phyloP scores from a whole-genome alignment of 2,329 filamentous ascomycete species.

The Microdochium trichocladiopsis region DNA sequence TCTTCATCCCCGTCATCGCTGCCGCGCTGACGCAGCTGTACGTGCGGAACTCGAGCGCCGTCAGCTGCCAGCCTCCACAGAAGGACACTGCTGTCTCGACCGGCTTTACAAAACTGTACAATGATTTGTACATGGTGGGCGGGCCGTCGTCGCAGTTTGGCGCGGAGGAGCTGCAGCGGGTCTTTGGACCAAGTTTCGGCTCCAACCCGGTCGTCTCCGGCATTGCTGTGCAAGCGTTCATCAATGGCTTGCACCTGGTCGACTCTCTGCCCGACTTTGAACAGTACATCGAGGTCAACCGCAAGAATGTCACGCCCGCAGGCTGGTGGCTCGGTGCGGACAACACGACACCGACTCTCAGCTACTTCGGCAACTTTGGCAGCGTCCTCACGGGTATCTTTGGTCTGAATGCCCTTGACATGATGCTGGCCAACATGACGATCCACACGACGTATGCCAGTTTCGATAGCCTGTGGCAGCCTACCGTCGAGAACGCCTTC shows the following conservation, averaged over 20 bases:
- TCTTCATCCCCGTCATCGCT: conserved; percentile 72
- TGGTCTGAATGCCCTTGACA: conserved; percentile 58
- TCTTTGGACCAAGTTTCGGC: conserved; percentile 23
- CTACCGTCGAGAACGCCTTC: conserved; percentile 63
- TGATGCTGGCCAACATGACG: conserved; percentile 57
- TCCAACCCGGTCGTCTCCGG: not conserved
- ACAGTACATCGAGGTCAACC: conserved; percentile 53
- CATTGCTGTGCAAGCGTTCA: conserved; percentile 10
- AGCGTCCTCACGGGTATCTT: conserved; percentile 50
- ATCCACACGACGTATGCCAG: conserved; percentile 67
- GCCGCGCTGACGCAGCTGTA: conserved; percentile 75
- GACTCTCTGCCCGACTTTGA: conserved; percentile 64
- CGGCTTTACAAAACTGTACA: conserved; percentile 23
- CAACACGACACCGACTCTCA: conserved; percentile 54
- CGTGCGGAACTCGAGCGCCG: conserved; percentile 47
- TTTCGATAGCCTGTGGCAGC: conserved; percentile 69
- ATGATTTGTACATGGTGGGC: conserved; percentile 29
- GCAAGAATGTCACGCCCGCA: conserved; percentile 65
- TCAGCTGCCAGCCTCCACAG: conserved; percentile 21
- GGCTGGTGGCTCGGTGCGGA: conserved; percentile 69
- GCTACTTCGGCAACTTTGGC: conserved; percentile 60
- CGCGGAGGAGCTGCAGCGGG: conserved; percentile 13
- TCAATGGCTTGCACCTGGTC: conserved; percentile 41
- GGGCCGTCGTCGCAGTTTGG: conserved; percentile 37
- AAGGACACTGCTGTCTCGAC: conserved; percentile 26